These are phyloP conservation scores for Liriodendron chinense DNA, from an alignment of 164 flowering plant species.

Conservation along the genomic window DNA sequence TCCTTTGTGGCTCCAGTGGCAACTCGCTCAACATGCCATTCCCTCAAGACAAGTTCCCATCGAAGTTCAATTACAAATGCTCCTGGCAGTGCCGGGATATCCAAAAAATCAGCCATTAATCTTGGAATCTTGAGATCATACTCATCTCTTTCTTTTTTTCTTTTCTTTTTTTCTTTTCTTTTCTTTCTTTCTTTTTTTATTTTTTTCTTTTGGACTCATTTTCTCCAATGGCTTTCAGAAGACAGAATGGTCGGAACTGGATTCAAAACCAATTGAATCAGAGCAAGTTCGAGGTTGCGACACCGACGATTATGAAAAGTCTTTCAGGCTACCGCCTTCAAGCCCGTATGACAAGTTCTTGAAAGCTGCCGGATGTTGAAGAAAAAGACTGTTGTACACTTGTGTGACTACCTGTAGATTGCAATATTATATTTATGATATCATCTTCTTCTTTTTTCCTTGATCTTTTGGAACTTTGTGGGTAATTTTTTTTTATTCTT, in stretches of 20 bases:
- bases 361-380: slow-evolving; percentile 88
- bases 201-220: neutral
- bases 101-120: neutral
- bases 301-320: slow-evolving; percentile 39
- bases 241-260: slow-evolving; percentile 19
- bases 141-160: neutral
- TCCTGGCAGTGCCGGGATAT: neutral
- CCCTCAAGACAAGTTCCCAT: too few species aligned
- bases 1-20: too few species aligned
- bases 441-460: neutral
- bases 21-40: too few species aligned
- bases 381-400: neutral
- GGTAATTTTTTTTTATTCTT: slow-evolving; percentile 19
- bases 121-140: neutral
- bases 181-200: too few species aligned
- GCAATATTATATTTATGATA: neutral
- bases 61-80: neutral
- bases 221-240: slow-evolving; percentile 16
- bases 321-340: slow-evolving; percentile 80
- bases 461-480: neutral
- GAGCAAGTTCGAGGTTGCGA: slow-evolving; percentile 25
- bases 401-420: neutral
- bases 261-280: slow-evolving; percentile 14
- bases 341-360: slow-evolving; percentile 93
- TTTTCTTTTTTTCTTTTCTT: neutral